Evolutionary conservation across 352 stramenopile species (phyloP), one percentile per base, ranked within the genome.

Genomic region (Pythium guiyangense): DNA sequence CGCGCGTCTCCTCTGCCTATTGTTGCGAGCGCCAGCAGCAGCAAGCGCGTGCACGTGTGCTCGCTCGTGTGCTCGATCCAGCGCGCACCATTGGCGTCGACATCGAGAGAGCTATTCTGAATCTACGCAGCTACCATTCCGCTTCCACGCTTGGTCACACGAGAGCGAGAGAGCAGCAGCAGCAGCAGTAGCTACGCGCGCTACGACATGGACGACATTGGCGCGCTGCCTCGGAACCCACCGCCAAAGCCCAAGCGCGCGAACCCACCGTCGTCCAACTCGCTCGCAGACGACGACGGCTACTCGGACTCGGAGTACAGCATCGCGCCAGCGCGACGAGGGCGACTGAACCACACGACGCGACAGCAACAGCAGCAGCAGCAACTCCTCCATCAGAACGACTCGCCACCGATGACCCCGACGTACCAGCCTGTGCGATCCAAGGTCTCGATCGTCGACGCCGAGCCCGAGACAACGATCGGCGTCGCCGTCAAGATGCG

Each of bases 401-500:
- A 78, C 22, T 89, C 80, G 0, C 77, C 80, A 42, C 80, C 80
- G 2, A 66, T 76, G 54, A 89, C 84, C 25, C 84, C 84, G 18
- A 84, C 67, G 17, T 89, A 88, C 51, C 66, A 69, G 4, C 69
- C 67, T 4, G 56, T 64, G 4, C 75, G 78, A 10, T 64, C 67
- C 15, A 89, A 88, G 26, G 66, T 89, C 22, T 74, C 84, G 8
- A 90, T 89, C 43, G 67, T 93, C 14, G 84, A 93, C 45, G 75
- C 77, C 2, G 84, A 93, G 46, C 69, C 84, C 3, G 84, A 94
- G 59, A 94, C 84, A 2, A 92, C 82, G 35, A 94, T 94, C 60
- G 84, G 84, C 20, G 77, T 68, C 10, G 80, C 79, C 0, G 84
- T 94, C 27, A 92, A 91, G 69, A 91, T 94, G 88, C 95, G 90